These are phyloP conservation scores for Guadua angustifolia DNA, from an alignment of 176 grass and related monocot species.

Conservation along the genomic window DNA sequence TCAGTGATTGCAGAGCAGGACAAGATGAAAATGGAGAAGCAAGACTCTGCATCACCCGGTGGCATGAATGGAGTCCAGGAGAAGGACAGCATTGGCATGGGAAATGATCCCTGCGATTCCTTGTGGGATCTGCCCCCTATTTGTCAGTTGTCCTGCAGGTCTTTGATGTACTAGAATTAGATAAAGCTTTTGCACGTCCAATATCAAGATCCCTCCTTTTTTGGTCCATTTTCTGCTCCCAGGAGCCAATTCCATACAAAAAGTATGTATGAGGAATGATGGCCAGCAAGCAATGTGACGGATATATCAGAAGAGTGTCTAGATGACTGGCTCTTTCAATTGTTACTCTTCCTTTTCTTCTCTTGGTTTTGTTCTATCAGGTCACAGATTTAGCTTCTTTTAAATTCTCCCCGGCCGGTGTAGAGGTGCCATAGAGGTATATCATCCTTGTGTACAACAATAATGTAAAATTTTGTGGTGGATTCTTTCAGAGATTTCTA, in stretches of 20 bases:
- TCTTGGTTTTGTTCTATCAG: conserved; percentile 14
- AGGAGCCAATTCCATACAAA: conserved; percentile 55
- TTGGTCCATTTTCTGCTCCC: conserved; percentile 42
- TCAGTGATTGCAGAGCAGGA: conserved; percentile 32
- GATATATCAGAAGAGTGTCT: neutral
- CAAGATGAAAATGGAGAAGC: conserved; percentile 54
- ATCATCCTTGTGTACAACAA: neutral
- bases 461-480: neutral
- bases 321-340: conserved; percentile 27
- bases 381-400: conserved; percentile 7
- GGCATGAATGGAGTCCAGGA: conserved; percentile 43
- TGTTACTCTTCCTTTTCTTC: neutral
- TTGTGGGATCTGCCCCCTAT: conserved; percentile 69
- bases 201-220: conserved; percentile 12
- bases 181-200: conserved; percentile 15
- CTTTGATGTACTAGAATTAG: conserved; percentile 56
- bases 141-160: conserved; percentile 55
- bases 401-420: neutral
- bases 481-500: neutral
- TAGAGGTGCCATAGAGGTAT: neutral
- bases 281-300: conserved; percentile 46
- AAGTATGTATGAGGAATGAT: conserved; percentile 52
- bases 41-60: conserved; percentile 37
- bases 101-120: conserved; percentile 53
- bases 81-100: conserved; percentile 37